phyloP scores from a whole-genome alignment of 208 protist genomes.

The Novymonas esmeraldas region DNA sequence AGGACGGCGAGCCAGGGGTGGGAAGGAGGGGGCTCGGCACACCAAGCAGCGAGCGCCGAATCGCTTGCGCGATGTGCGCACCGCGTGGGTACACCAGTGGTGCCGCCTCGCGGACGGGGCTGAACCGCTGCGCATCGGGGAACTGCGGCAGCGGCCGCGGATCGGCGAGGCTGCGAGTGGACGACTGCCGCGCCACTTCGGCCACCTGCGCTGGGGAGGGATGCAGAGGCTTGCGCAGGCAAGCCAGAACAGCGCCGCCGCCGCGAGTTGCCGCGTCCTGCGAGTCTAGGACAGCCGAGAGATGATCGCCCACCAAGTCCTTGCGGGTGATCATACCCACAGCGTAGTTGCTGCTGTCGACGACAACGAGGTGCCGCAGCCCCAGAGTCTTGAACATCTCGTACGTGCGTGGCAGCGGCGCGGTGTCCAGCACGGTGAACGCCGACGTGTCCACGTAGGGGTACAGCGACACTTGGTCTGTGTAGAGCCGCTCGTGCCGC shows the following conservation, averaged over 20 bases:
- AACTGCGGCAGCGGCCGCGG: not conserved
- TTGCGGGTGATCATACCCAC: constrained; percentile 65
- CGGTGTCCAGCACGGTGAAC: constrained; percentile 49
- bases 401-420: constrained; percentile 50
- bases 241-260: constrained; percentile 1
- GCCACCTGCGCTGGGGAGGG: constrained; percentile 23
- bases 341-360: constrained; percentile 38
- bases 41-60: constrained; percentile 20
- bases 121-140: not conserved
- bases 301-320: constrained; percentile 45
- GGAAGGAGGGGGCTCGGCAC: not conserved
- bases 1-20: not conserved
- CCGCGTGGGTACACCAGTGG: not conserved
- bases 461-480: constrained; percentile 38
- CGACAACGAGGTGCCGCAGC: constrained; percentile 54
- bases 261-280: not conserved
- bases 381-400: constrained; percentile 57
- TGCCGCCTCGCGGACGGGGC: not conserved
- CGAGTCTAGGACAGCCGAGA: constrained; percentile 14
- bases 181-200: constrained; percentile 20
- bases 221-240: constrained; percentile 24
- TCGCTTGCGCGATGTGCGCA: constrained; percentile 6
- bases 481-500: not conserved
- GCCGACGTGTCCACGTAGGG: constrained; percentile 62
- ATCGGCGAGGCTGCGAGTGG: constrained; percentile 10